These are phyloP conservation scores for Pyrus communis DNA, from an alignment of 306 rosid genomes.

Conservation along the genomic window DNA sequence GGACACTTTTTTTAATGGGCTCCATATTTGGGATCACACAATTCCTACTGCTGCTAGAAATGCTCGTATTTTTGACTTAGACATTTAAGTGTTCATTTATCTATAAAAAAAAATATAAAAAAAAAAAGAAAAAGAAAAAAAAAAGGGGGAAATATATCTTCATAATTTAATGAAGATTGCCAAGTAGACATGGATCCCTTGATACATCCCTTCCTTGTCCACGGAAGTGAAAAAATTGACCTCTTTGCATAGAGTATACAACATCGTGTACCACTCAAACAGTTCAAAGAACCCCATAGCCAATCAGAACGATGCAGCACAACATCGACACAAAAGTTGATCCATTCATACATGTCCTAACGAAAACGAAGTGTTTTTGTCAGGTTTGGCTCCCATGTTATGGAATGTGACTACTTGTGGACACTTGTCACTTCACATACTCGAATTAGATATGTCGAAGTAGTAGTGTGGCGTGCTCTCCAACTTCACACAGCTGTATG, in stretches of 20 bases:
- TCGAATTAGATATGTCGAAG: not conserved
- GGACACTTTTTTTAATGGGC: not conserved
- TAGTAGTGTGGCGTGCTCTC: conserved; percentile 2
- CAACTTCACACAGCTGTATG: conserved; percentile 11
- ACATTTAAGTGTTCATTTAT: too few species aligned
- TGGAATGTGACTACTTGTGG: conserved; percentile 2
- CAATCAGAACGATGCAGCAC: conserved; percentile 8
- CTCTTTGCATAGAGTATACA: not conserved
- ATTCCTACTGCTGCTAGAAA: too few species aligned
- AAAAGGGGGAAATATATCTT: too few species aligned
- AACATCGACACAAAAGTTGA: not conserved
- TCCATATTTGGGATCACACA: too few species aligned
- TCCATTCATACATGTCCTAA: not conserved
- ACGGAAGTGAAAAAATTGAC: not conserved
- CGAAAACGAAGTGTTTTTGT: conserved; percentile 2
- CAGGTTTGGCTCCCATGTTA: not conserved
- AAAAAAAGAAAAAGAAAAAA: too few species aligned
- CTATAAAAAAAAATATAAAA: too few species aligned
- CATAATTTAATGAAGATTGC: not conserved
- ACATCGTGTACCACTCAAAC: not conserved
- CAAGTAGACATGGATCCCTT: not conserved
- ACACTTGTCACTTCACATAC: not conserved
- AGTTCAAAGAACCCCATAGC: not conserved
- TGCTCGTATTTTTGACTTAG: too few species aligned
- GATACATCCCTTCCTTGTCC: not conserved